These are phyloP conservation scores for Schizopora paradoxa DNA, from an alignment of 1,284 basidiomycete species.

Conservation along the genomic window DNA sequence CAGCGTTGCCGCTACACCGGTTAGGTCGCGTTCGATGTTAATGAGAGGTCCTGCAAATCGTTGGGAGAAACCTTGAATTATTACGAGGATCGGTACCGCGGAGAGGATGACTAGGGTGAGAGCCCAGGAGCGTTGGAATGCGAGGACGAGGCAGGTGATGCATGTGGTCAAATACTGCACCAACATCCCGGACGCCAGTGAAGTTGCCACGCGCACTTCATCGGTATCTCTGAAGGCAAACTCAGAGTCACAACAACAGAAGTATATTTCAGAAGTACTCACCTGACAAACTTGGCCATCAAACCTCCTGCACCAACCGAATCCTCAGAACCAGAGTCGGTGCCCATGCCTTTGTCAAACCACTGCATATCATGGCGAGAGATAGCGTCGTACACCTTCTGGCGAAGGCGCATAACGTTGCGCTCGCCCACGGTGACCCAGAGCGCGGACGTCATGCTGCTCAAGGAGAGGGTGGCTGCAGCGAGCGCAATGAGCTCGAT, in stretches of 20 bases:
- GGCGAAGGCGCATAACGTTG: conserved; percentile 67
- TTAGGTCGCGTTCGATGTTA: conserved; percentile 58
- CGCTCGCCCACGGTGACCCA: conserved; percentile 90
- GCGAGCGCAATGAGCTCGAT: conserved; percentile 72
- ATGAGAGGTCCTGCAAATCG: conserved; percentile 63
- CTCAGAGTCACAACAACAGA: conserved; percentile 11
- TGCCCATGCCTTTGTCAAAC: conserved; percentile 83
- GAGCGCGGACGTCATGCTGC: conserved; percentile 68
- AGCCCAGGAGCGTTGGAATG: conserved; percentile 74
- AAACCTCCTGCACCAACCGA: conserved; percentile 82
- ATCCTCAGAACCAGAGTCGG: no score
- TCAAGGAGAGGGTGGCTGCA: conserved; percentile 63
- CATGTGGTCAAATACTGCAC: conserved; percentile 81
- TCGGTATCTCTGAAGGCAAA: conserved; percentile 75
- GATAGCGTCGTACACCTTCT: conserved; percentile 67
- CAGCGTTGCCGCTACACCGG: conserved; percentile 69
- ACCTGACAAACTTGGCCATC: conserved; percentile 93
- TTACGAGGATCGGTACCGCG: conserved; percentile 77
- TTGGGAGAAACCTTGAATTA: conserved; percentile 76
- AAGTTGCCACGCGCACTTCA: conserved; percentile 87
- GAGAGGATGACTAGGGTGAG: conserved; percentile 91
- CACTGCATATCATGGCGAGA: conserved; percentile 74
- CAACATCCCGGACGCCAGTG: conserved; percentile 71
- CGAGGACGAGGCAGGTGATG: conserved; percentile 75
- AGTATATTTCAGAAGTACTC: conserved; percentile 25